Conservation (phyloP, 257 asterid species). For the Solanum verrucosum region DNA sequence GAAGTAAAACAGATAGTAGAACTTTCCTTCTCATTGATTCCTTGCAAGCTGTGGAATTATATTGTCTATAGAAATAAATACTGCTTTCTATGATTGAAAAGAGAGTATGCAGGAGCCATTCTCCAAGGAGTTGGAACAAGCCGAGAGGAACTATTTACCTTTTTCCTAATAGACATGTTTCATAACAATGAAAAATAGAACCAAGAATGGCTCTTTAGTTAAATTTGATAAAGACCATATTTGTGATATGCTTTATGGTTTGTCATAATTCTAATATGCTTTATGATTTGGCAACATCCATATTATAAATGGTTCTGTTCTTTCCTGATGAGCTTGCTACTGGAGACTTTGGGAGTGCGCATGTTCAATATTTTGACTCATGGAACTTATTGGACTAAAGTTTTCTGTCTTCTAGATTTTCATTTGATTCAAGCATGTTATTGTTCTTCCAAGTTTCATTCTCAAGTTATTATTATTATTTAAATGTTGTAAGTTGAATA, state of each 20-base stretch:
- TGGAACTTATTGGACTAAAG: neutral
- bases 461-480: neutral
- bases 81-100: neutral
- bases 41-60: neutral
- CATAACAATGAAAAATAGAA: neutral
- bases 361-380: neutral
- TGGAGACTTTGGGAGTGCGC: neutral
- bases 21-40: neutral
- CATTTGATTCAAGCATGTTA: neutral
- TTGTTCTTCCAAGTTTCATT: neutral
- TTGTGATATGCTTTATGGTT: neutral
- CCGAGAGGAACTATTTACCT: neutral
- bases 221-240: neutral
- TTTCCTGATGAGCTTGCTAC: neutral
- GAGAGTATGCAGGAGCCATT: neutral
- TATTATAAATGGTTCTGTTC: neutral
- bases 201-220: neutral
- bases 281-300: neutral
- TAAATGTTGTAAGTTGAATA: neutral
- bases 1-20: neutral
- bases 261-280: neutral
- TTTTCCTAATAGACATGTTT: neutral
- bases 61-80: neutral
- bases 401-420: neutral
- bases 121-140: neutral